Conservation (phyloP, 1,284 basidiomycete species). For the Quambalaria eucalypti region DNA sequence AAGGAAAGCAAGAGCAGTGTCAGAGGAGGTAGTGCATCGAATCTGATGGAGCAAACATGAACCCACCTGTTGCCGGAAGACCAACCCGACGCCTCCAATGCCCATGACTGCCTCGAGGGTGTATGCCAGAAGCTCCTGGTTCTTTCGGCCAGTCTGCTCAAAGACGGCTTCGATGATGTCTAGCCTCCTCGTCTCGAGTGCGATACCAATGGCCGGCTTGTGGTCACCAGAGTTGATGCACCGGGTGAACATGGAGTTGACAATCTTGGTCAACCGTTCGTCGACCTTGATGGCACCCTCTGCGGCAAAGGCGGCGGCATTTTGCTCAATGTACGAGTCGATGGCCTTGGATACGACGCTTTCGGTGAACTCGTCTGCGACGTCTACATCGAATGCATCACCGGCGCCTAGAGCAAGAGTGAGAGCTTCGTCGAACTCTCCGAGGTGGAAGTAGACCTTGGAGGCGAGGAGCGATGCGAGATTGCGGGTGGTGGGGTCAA, state of each 20-base stretch:
- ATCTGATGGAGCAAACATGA: too few relatives aligned
- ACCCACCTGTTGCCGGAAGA: conserved; percentile 5
- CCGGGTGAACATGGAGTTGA: conserved; percentile 44
- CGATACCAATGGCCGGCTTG: conserved; percentile 44
- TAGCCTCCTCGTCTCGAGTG: conserved; percentile 39
- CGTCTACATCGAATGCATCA: conserved; percentile 40
- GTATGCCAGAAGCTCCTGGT: conserved; percentile 38
- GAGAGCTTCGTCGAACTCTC: conserved; percentile 44
- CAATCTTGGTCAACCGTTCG: conserved; percentile 33
- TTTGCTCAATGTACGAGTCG: conserved; percentile 38
- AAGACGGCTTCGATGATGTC: conserved; percentile 44
- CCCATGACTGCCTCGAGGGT: conserved; percentile 43
- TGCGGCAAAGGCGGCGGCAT: conserved; percentile 9
- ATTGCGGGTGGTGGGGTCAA: conserved; percentile 21
- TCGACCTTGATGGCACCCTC: conserved; percentile 10
- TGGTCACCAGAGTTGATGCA: conserved; percentile 39
- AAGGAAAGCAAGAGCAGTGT: conserved; percentile 2
- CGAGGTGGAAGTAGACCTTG: conserved; percentile 46
- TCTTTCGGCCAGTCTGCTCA: conserved; percentile 22
- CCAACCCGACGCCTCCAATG: conserved; percentile 9
- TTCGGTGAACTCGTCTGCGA: conserved; percentile 43
- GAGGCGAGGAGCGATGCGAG: conserved; percentile 45
- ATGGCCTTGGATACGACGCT: conserved; percentile 47
- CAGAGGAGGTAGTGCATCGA: too few relatives aligned
- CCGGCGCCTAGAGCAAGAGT: conserved; percentile 45